Percentiles rank a stretch among this genome's conserved stretches.
Evolutionary conservation across 2,329 filamentous ascomycete species (phyloP).

Genomic region (Calycina herbarum): DNA sequence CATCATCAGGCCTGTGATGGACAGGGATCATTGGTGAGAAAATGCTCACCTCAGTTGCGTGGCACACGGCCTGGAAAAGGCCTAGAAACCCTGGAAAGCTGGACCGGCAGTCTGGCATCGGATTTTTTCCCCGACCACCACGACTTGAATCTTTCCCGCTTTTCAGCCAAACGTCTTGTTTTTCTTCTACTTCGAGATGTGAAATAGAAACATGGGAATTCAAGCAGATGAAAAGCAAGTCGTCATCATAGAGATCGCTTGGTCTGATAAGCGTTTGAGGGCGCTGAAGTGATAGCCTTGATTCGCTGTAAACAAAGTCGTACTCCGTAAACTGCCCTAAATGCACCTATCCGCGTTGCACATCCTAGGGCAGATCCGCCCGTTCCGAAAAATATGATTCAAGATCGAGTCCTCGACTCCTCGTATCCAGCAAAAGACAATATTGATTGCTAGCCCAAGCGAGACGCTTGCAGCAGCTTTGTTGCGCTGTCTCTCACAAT

Average conservation of each 20-base stretch:
- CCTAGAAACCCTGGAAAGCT: not conserved
- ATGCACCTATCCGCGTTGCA: not conserved
- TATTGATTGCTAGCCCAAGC: not conserved
- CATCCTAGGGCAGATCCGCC: not conserved
- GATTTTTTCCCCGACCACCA: too few species aligned
- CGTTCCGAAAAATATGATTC: not conserved
- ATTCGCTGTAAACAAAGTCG: not conserved
- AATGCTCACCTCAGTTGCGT: not conserved
- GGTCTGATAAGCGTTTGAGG: not conserved
- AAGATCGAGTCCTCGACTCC: not conserved
- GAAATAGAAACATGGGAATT: not conserved
- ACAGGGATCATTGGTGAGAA: not conserved
- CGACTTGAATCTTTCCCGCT: not conserved
- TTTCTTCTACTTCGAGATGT: not conserved
- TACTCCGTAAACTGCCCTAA: too few species aligned
- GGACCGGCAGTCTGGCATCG: too few species aligned
- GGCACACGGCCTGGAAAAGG: not conserved
- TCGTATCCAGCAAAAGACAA: not conserved
- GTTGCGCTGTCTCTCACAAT: not conserved
- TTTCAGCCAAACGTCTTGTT: not conserved
- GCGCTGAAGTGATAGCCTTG: not conserved
- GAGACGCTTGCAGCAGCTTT: not conserved
- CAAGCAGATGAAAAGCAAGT: not conserved
- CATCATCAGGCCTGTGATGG: not conserved
- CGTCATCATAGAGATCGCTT: not conserved